These are phyloP conservation scores for Starmera amethionina DNA, from an alignment of 805 yeast genomes.

Conservation along the genomic window DNA sequence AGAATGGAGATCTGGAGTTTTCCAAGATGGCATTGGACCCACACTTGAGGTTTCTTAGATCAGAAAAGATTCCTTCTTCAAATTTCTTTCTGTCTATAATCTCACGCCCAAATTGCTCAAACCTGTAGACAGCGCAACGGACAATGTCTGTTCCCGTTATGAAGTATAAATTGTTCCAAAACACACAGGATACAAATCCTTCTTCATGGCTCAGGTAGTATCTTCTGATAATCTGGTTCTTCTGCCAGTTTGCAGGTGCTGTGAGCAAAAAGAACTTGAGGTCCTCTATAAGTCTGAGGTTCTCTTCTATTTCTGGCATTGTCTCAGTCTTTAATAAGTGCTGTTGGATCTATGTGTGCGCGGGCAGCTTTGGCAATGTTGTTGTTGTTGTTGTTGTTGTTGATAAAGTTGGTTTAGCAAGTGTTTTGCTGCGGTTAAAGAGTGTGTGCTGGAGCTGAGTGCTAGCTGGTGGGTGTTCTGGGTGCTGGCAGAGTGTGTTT, in stretches of 20 bases:
- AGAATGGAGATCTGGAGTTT: constrained; percentile 74
- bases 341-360: neutral
- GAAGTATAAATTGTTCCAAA: constrained; percentile 83
- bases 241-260: constrained; percentile 93
- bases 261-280: constrained; percentile 80
- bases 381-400: neutral
- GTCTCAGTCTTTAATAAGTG: neutral
- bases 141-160: constrained; percentile 96
- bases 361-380: neutral
- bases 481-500: no score
- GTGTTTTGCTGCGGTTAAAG: neutral
- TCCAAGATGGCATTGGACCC: constrained; percentile 85
- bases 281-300: constrained; percentile 59
- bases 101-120: constrained; percentile 82
- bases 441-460: neutral
- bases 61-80: constrained; percentile 94
- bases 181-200: constrained; percentile 86
- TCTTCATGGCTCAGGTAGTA: constrained; percentile 82
- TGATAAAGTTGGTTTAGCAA: neutral
- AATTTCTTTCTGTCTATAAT: constrained; percentile 84
- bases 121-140: constrained; percentile 78
- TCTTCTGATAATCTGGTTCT: constrained; percentile 75
- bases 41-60: constrained; percentile 75
- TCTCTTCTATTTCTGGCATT: constrained; percentile 31
- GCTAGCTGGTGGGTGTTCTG: neutral